Percentiles rank a stretch among this genome's conserved stretches.
Conservation (phyloP, 2,329 filamentous ascomycete genomes). For the Drechslerella dactyloides region DNA sequence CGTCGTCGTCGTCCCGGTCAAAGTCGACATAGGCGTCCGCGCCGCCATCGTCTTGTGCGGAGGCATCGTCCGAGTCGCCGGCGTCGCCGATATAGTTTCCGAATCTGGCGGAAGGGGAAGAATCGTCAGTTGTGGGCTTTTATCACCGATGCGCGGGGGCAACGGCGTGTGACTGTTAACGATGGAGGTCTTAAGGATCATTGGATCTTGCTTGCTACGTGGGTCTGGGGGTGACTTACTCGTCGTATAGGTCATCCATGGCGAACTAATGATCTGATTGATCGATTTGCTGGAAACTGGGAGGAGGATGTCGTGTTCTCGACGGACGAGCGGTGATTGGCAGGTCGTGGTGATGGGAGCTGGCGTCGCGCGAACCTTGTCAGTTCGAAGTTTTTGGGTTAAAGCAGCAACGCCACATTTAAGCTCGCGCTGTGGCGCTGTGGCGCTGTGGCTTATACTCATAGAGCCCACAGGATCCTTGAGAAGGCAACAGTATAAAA, state of each 20-base stretch:
- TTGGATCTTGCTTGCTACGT: slow-evolving; percentile 2
- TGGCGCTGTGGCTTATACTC: background rate
- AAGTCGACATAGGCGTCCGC: slow-evolving; percentile 78
- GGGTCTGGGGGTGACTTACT: slow-evolving; percentile 66
- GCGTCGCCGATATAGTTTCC: slow-evolving; percentile 98
- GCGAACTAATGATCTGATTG: slow-evolving; percentile 51
- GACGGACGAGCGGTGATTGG: slow-evolving; percentile 12
- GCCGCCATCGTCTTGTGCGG: slow-evolving; percentile 73
- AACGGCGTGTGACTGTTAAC: slow-evolving; percentile 11
- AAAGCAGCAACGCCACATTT: slow-evolving; percentile 34
- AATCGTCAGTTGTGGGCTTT: slow-evolving; percentile 36
- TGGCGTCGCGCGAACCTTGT: slow-evolving; percentile 48
- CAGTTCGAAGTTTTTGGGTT: slow-evolving; percentile 48
- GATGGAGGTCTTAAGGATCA: slow-evolving; percentile 8
- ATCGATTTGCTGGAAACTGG: slow-evolving; percentile 3
- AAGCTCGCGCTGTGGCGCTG: slow-evolving; percentile 27
- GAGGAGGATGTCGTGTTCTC: slow-evolving; percentile 7
- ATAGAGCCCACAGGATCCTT: too few species aligned
- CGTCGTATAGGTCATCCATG: slow-evolving; percentile 98
- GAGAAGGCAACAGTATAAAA: too few species aligned
- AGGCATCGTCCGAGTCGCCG: slow-evolving; percentile 75
- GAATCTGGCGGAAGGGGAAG: slow-evolving; percentile 68
- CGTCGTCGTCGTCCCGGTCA: slow-evolving; percentile 59
- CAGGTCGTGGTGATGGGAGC: slow-evolving; percentile 23
- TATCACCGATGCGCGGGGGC: background rate